Conservation (phyloP, 345 rosid genomes). For the Bruguiera parviflora region DNA sequence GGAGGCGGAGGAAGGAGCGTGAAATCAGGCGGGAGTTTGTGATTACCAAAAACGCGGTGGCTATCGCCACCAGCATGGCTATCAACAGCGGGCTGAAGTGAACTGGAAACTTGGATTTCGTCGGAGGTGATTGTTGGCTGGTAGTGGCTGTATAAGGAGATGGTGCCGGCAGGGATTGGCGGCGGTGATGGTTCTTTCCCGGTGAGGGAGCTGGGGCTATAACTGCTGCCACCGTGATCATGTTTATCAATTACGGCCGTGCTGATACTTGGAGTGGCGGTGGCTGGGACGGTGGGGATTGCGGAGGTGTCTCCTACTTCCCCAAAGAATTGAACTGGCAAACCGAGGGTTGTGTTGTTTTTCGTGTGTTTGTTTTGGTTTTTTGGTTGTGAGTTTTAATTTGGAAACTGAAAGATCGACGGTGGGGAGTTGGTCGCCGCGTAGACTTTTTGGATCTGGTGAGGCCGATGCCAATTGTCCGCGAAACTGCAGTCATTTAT, state of each 20-base stretch:
- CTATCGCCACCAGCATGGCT: slow-evolving; percentile 84
- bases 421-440: too few relatives aligned
- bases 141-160: slow-evolving; percentile 4
- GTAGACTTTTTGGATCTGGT: slow-evolving; percentile 7
- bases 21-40: slow-evolving; percentile 82
- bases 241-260: not conserved
- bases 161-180: slow-evolving; percentile 13
- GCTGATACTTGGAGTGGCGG: slow-evolving; percentile 5
- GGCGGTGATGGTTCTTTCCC: slow-evolving; percentile 4
- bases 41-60: slow-evolving; percentile 67
- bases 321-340: not conserved
- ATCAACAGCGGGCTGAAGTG: slow-evolving; percentile 89
- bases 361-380: slow-evolving; percentile 12
- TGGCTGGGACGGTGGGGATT: slow-evolving; percentile 11
- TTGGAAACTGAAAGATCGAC: slow-evolving; percentile 30
- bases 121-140: slow-evolving; percentile 18
- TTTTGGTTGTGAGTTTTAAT: slow-evolving; percentile 7
- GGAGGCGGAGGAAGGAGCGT: slow-evolving; percentile 47
- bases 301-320: slow-evolving; percentile 3
- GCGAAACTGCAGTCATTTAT: not conserved
- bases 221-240: not conserved
- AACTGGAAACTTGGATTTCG: slow-evolving; percentile 42
- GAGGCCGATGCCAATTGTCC: not conserved
- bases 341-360: not conserved
- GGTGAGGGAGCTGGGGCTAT: slow-evolving; percentile 11